A percentile compares a stretch with the other conserved stretches of the same genome.
Conservation (phyloP, 1,139 yeast genomes). For the Geotrichum citri-aurantii region DNA sequence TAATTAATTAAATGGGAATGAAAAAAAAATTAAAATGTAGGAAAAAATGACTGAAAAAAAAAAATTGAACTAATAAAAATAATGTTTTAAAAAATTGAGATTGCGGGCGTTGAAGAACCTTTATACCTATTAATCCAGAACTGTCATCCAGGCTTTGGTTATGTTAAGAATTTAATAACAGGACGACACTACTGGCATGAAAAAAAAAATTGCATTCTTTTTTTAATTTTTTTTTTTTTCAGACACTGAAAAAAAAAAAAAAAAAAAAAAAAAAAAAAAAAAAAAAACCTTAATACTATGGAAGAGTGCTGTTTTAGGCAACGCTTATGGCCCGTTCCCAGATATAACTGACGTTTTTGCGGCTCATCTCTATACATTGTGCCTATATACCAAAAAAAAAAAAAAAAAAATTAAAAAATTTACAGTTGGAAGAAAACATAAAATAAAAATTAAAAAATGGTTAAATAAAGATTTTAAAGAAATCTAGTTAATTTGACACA, state of each 20-base stretch:
- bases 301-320: neutral
- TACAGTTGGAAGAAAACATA: no score
- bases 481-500: no score
- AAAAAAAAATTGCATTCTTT: no score
- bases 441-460: no score
- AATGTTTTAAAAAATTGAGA: no score
- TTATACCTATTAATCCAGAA: neutral
- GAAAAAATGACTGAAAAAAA: neutral
- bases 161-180: neutral
- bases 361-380: neutral
- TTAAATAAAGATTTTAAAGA: no score
- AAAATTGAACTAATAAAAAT: neutral
- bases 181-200: no score
- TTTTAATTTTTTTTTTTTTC: no score
- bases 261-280: no score
- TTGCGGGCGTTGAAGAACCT: neutral
- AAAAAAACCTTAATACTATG: neutral
- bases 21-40: neutral
- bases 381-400: neutral
- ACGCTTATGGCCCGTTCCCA: neutral
- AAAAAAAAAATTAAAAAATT: neutral
- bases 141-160: neutral
- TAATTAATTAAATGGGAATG: neutral
- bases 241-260: no score
- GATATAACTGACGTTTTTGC: neutral